A percentile compares a stretch with the other conserved stretches of the same genome.
Conservation (phyloP, 1,284 basidiomycete genomes). For the Cryptococcus sp. region DNA sequence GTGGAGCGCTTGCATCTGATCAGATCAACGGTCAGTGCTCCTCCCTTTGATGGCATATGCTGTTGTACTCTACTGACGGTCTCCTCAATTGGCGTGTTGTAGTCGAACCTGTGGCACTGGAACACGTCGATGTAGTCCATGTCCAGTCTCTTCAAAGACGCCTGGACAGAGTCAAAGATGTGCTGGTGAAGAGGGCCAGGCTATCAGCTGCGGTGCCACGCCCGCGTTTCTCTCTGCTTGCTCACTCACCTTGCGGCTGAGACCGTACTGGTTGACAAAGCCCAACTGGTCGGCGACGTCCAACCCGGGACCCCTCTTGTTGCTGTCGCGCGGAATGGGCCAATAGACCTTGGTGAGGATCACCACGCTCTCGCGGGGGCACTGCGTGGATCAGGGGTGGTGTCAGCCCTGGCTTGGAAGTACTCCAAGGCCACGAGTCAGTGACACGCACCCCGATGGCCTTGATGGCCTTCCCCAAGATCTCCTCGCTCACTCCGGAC, state of each 20-base stretch:
- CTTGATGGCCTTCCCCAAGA: conserved; percentile 77
- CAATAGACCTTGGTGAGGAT: conserved; percentile 66
- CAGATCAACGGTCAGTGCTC: background rate
- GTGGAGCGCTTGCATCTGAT: conserved; percentile 63
- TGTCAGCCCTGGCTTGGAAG: no score
- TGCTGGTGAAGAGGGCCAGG: conserved; percentile 36
- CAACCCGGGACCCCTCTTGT: conserved; percentile 12
- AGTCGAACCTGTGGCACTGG: conserved; percentile 50
- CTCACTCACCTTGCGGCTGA: conserved; percentile 50
- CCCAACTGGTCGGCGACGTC: conserved; percentile 34
- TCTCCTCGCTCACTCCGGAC: conserved; percentile 57
- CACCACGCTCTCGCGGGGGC: conserved; percentile 68
- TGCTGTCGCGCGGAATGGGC: conserved; percentile 4
- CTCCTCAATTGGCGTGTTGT: conserved; percentile 51
- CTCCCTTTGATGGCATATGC: background rate
- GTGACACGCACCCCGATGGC: conserved; percentile 55
- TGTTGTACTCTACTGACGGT: background rate
- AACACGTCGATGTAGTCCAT: conserved; percentile 67
- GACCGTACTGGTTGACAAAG: conserved; percentile 53
- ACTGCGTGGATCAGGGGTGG: background rate
- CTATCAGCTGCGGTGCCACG: background rate
- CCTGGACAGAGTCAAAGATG: conserved; percentile 67
- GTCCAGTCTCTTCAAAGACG: conserved; percentile 62
- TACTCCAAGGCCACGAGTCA: no score
- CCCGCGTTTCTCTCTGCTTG: background rate